Conservation (phyloP, 2,329 filamentous ascomycete genomes). For the Cordyceps cateniannulata region DNA sequence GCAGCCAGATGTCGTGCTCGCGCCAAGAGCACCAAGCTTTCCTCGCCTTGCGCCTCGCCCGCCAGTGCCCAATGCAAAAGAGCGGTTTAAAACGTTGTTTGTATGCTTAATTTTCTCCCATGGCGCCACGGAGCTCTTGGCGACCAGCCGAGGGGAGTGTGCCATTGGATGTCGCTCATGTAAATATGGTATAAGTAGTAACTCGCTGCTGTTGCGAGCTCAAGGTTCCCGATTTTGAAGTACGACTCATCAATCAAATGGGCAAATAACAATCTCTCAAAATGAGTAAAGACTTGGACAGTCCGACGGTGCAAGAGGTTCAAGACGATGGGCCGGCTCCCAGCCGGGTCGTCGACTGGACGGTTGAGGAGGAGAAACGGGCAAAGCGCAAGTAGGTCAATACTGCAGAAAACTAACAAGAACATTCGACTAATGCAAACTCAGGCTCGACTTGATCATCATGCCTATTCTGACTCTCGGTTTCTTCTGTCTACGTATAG, state of each 20-base stretch:
- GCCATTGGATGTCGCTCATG: no score
- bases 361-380: constrained; percentile 21
- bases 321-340: constrained; percentile 13
- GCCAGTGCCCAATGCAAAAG: neutral
- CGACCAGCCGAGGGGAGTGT: no score
- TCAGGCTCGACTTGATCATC: constrained; percentile 32
- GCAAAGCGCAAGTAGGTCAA: constrained; percentile 24
- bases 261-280: neutral
- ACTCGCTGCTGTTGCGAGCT: no score
- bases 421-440: neutral
- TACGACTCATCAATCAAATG: neutral
- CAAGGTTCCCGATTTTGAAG: neutral
- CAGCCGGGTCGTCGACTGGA: constrained; percentile 21
- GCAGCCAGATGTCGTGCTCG: constrained; percentile 8
- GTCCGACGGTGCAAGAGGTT: constrained; percentile 1
- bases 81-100: neutral
- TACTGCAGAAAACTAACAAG: neutral
- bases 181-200: no score
- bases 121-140: no score
- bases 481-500: constrained; percentile 36
- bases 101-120: neutral
- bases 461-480: constrained; percentile 36
- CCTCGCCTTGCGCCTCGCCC: neutral
- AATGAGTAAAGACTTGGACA: neutral
- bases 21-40: constrained; percentile 3